Evolutionary conservation across 1,284 basidiomycete genomes (phyloP).

Genomic region (Clitocybe nebularis): DNA sequence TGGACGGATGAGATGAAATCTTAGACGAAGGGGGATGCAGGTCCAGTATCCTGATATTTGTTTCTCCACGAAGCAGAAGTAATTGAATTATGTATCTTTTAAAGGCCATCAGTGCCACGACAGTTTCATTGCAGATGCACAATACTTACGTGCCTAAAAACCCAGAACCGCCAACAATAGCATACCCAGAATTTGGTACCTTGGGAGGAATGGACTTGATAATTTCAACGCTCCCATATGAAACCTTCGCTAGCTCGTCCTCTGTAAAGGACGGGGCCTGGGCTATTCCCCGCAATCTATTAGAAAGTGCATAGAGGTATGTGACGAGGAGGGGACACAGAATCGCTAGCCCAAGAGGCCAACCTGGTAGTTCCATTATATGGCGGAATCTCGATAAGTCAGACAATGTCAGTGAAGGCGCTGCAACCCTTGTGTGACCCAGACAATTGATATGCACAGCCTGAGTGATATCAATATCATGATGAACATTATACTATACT

Average conservation of each 20-base stretch:
- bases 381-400: too few species aligned
- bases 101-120: too few species aligned
- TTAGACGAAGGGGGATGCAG: constrained; percentile 22
- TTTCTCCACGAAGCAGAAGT: constrained; percentile 30
- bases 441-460: too few species aligned
- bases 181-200: constrained; percentile 26
- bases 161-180: constrained; percentile 30
- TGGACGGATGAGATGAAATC: constrained; percentile 22
- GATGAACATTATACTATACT: too few species aligned
- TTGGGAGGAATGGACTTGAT: constrained; percentile 22
- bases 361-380: too few species aligned
- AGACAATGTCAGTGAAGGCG: too few species aligned
- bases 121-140: neutral
- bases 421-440: too few species aligned
- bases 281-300: constrained; percentile 15
- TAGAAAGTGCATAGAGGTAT: constrained; percentile 19
- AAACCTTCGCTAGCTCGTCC: constrained; percentile 22
- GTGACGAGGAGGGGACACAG: neutral
- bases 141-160: constrained; percentile 29
- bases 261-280: constrained; percentile 9
- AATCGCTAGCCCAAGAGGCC: neutral
- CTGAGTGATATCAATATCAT: too few species aligned
- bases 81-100: constrained; percentile 29
- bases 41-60: constrained; percentile 30
- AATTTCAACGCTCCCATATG: constrained; percentile 27